Evolutionary conservation across 2,329 filamentous ascomycete species (phyloP).

Genomic region (Aureobasidium pullulans): DNA sequence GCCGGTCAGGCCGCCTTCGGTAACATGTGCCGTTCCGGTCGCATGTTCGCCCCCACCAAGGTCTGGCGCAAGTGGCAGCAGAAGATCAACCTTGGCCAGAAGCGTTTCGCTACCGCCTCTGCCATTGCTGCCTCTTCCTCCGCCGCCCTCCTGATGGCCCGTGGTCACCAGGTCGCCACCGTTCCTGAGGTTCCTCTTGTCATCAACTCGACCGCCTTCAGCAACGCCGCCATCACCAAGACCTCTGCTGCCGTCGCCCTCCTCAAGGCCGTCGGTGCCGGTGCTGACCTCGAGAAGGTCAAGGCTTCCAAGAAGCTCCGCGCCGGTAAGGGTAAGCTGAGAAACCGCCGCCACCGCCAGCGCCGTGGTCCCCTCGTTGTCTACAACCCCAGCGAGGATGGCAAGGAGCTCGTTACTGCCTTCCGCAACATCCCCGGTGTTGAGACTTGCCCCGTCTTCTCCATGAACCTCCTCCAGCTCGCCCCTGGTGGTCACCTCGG

Average conservation of each 20-base stretch:
- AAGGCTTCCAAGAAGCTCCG: slow-evolving; percentile 94
- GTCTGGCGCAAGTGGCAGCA: slow-evolving; percentile 99
- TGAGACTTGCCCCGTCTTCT: slow-evolving; percentile 88
- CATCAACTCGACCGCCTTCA: slow-evolving; percentile 83
- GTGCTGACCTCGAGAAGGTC: slow-evolving; percentile 88
- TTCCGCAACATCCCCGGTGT: slow-evolving; percentile 99
- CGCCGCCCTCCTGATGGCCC: slow-evolving; percentile 88
- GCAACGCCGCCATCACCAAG: slow-evolving; percentile 72
- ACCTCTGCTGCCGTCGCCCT: slow-evolving; percentile 81
- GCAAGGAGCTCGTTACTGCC: slow-evolving; percentile 84
- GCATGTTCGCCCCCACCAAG: slow-evolving; percentile 99
- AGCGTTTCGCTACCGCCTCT: slow-evolving; percentile 97
- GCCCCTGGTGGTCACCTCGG: slow-evolving; percentile 97
- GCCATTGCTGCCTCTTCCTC: slow-evolving; percentile 94
- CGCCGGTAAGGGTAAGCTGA: slow-evolving; percentile 97
- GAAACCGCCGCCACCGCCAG: slow-evolving; percentile 93
- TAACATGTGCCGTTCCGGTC: slow-evolving; percentile 99
- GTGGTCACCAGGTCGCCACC: slow-evolving; percentile 88
- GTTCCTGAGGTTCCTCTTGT: slow-evolving; percentile 97
- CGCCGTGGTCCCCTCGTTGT: slow-evolving; percentile 96
- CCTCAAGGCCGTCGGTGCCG: slow-evolving; percentile 84
- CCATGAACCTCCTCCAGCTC: slow-evolving; percentile 97
- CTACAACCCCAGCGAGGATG: slow-evolving; percentile 92
- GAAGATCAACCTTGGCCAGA: slow-evolving; percentile 99
- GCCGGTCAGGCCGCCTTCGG: slow-evolving; percentile 99